Percentiles rank a stretch among this genome's conserved stretches.
Conservation (phyloP, 306 rosid genomes). For the Rosa lucieae region DNA sequence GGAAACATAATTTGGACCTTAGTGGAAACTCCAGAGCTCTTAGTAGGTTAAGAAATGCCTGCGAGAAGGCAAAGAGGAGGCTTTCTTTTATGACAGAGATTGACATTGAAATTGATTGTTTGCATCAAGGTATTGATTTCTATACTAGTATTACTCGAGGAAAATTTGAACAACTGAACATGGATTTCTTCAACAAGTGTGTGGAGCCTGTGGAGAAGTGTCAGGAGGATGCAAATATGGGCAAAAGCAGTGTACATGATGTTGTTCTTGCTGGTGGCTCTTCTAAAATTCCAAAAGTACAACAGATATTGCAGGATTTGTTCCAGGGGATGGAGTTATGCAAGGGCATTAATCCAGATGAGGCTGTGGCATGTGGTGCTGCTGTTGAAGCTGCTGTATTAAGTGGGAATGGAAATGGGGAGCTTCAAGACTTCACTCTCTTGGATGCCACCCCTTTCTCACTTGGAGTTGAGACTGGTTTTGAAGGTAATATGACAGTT, state of each 20-base stretch:
- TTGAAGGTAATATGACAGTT: too few relatives aligned
- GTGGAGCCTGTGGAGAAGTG: not conserved
- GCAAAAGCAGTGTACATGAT: not conserved
- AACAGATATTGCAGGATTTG: not conserved
- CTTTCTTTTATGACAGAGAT: not conserved
- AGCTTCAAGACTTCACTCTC: not conserved
- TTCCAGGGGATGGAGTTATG: not conserved
- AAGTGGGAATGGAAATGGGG: not conserved
- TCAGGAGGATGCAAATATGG: not conserved
- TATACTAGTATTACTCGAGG: not conserved
- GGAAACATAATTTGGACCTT: not conserved
- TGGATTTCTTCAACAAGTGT: not conserved
- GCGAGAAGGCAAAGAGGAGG: not conserved
- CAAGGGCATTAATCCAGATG: not conserved
- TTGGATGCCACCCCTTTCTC: not conserved
- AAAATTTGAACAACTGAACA: not conserved
- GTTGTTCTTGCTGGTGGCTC: not conserved
- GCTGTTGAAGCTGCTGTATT: not conserved
- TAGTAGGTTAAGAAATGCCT: not conserved
- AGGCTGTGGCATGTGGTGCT: not conserved
- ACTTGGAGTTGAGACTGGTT: too few relatives aligned
- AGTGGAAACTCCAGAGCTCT: not conserved
- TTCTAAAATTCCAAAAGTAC: not conserved
- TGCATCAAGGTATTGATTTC: not conserved
- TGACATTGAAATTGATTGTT: not conserved